These are phyloP conservation scores for Cynanchum wilfordii DNA, from an alignment of 257 asterid species.

Conservation along the genomic window DNA sequence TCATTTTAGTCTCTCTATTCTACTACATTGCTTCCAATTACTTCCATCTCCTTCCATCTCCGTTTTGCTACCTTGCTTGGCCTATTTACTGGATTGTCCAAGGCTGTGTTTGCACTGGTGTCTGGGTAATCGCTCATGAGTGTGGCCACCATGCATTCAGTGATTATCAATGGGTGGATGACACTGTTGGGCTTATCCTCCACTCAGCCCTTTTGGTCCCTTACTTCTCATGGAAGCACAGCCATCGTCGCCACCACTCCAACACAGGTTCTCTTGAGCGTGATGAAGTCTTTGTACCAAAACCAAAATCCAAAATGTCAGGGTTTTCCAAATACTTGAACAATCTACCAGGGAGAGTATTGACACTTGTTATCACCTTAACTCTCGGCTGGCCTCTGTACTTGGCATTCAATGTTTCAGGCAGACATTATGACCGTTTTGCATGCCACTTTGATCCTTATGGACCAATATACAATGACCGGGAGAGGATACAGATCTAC, in stretches of 20 bases:
- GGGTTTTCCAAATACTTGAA: conserved; percentile 58
- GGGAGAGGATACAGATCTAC: conserved; percentile 54
- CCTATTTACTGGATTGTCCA: conserved; percentile 44
- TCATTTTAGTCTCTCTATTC: conserved; percentile 30
- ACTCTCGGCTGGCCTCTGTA: conserved; percentile 72
- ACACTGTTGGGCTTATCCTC: conserved; percentile 60
- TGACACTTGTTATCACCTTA: conserved; percentile 36
- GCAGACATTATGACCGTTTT: conserved; percentile 54
- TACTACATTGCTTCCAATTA: conserved; percentile 49
- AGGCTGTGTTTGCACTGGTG: conserved; percentile 61
- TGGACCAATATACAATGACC: conserved; percentile 66
- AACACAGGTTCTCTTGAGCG: conserved; percentile 71
- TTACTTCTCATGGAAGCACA: conserved; percentile 68
- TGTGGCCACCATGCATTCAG: conserved; percentile 79
- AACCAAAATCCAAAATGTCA: conserved; percentile 34
- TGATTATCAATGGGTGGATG: conserved; percentile 64
- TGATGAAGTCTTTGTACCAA: conserved; percentile 69
- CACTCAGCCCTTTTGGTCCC: conserved; percentile 69
- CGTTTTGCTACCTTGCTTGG: conserved; percentile 45
- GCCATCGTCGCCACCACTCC: conserved; percentile 75
- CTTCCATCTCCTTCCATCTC: conserved; percentile 39
- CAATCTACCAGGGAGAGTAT: conserved; percentile 59
- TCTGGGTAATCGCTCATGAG: conserved; percentile 70
- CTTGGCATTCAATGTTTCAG: conserved; percentile 56
- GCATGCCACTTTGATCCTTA: conserved; percentile 61